A percentile compares a stretch with the other conserved stretches of the same genome.
These are phyloP conservation scores for Arachnomyces sp. DNA, from an alignment of 2,329 filamentous ascomycete genomes.

Conservation along the genomic window DNA sequence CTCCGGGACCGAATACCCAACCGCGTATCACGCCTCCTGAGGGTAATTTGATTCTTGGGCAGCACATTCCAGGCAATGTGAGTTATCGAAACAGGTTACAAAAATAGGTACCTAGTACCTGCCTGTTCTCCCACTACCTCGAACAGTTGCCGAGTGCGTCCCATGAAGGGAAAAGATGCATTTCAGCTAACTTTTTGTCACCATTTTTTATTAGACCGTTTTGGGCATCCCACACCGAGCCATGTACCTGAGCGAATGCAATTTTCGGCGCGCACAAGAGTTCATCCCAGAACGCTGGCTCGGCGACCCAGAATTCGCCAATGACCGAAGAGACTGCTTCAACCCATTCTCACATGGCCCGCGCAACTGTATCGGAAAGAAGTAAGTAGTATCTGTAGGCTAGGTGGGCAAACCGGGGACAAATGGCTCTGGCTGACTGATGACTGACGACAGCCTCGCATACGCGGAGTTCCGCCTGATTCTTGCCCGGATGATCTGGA, in stretches of 20 bases:
- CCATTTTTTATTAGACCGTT: slow-evolving; percentile 28
- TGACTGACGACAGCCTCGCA: slow-evolving; percentile 32
- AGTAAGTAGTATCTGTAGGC: too few species aligned
- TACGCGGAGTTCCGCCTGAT: slow-evolving; percentile 47
- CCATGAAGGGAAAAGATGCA: background rate
- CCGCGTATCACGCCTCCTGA: slow-evolving; percentile 11
- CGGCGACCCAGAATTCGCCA: slow-evolving; percentile 1
- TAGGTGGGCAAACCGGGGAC: too few species aligned
- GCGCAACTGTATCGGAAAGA: slow-evolving; percentile 21
- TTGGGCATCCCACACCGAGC: slow-evolving; percentile 21
- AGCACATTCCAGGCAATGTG: slow-evolving; percentile 13
- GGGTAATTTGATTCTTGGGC: slow-evolving; percentile 12
- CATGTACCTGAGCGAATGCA: slow-evolving; percentile 12
- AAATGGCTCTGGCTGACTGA: background rate
- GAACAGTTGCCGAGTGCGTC: too few species aligned
- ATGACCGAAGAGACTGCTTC: slow-evolving; percentile 3
- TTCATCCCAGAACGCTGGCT: slow-evolving; percentile 14
- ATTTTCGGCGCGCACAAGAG: slow-evolving; percentile 16
- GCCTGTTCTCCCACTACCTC: slow-evolving; percentile 1
- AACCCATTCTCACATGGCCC: slow-evolving; percentile 14
- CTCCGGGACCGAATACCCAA: slow-evolving; percentile 54
- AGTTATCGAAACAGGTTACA: too few species aligned
- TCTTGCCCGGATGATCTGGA: slow-evolving; percentile 42
- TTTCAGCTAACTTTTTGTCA: too few species aligned
- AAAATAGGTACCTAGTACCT: too few species aligned